Base-by-base conservation (phyloP, 2,329 filamentous ascomycete genomes). In the Nannizziopsis barbatae region DNA sequence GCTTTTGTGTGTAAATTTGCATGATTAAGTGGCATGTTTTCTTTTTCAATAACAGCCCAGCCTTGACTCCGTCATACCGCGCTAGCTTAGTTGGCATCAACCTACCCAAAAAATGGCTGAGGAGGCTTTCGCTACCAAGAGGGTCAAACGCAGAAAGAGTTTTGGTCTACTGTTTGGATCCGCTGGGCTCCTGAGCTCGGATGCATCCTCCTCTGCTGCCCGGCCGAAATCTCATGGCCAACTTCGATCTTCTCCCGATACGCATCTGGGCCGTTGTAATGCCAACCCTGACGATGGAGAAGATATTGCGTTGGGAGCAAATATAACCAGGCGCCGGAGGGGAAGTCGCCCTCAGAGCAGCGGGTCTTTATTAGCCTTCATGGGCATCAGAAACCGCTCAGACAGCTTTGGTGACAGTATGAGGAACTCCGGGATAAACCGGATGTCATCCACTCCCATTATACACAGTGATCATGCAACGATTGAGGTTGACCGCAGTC, bases 161-260 rank as follows among this genome's bases (percentile, higher is more conserved):
- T 44, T 49, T 31, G 20, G 46, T 14, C 33, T 49, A 15, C 36
- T 47, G 33, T 49, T 49, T 49, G 46, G 46, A 2, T 44, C 46
- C n/a, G 38, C 46, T 20, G 39, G 32, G 46, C 36, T 50, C 15
- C 43, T 53, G 45, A 48, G 49, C 32, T 53, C 51, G 14, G 38
- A 36, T 37, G 27, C 41, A 22, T 22, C 44, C 14, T 36, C 44
- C 20, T 27, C 51, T 32, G 44, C 18, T 36, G 35, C 17, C 14
- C 45, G 39, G 11, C 49, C 35, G 22, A 15, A 38, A 17, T 37
- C 27, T 20, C 43, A 49, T 9, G 49, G 58, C 33, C 65, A 68
- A 48, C 59, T 60, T 51, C 64, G 62, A 45, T 63, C 65, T 30
- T 60, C 65, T 14, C 65, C 65, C 7, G 65, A 67, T 49, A 66